Conservation (phyloP, 768 basidiomycete species). For the Podaxis carcinomalis region DNA sequence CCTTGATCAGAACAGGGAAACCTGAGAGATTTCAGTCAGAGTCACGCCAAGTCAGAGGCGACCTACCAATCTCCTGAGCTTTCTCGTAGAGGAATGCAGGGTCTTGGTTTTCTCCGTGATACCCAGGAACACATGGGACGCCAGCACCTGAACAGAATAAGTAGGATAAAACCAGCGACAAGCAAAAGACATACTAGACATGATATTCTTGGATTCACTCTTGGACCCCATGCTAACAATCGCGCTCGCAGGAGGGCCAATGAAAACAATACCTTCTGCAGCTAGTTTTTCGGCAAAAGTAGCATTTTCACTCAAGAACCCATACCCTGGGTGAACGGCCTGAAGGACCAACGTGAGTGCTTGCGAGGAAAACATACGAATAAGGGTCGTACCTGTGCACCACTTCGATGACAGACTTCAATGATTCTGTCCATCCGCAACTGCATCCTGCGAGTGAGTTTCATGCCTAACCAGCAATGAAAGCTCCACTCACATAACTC, state of each 20-base stretch:
- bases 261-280: constrained; percentile 81
- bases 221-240: constrained; percentile 96
- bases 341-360: constrained; percentile 22
- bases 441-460: constrained; percentile 31
- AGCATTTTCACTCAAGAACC: constrained; percentile 91
- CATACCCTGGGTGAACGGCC: constrained; percentile 94
- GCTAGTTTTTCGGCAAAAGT: constrained; percentile 70
- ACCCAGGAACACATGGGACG: constrained; percentile 93
- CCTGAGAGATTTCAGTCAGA: constrained; percentile 32
- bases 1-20: constrained; percentile 93
- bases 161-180: background rate
- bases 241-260: constrained; percentile 84
- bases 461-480: background rate
- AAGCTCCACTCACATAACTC: constrained; percentile 68
- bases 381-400: constrained; percentile 67
- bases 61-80: constrained; percentile 64
- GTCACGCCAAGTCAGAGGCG: background rate
- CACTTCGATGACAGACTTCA: constrained; percentile 72
- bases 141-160: constrained; percentile 54
- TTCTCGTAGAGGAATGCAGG: constrained; percentile 62
- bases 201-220: constrained; percentile 95
- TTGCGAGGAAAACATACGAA: background rate
- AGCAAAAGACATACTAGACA: constrained; percentile 52
- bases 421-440: constrained; percentile 87
- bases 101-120: constrained; percentile 83